Base-by-base conservation (phyloP, 1,139 yeast genomes). In the Suhomyces wounanorum region DNA sequence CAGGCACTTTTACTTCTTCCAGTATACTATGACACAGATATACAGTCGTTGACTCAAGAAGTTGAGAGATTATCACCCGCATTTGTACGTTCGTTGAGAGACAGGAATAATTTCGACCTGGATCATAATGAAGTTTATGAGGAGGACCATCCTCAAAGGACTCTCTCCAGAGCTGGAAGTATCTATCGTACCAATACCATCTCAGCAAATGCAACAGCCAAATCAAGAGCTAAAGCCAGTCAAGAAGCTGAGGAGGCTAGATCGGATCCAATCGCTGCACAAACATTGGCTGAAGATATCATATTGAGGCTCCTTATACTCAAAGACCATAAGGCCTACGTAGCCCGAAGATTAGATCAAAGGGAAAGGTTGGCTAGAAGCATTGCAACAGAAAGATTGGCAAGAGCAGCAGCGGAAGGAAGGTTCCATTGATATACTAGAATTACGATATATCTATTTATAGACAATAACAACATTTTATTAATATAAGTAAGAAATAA, bases 181-280 rank as follows among this genome's bases (percentile, higher is more conserved):
- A 64, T 87, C 47, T 84, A 84, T 28, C 71, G 96, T 48, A 78
- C 78, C 46, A 81, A 83, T 54, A 87, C 96, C 0, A 85, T 87
- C 30, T 69, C 79, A 72, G 94, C 92, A 0, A 87, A 86, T 62
- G 87, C 92, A 3, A 85, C 92, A 26, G 78, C 83, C 3, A 77
- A 73, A 43, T 79, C 84, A 2, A 75, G 92, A 58, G 80, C 77
- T 18, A 70, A 74, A 53, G 85, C 85, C 11, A 75, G 72, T 39
- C 67, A 74, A 48, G 84, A 82, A 38, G 75, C 78, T 1, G 70
- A 75, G 25, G 81, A 77, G 41, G 83, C 85, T 0, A 78, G 77
- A 55, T 66, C 82, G 1, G 84, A 81, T 56, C 83, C 83, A 2
- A 71, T 82, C 8, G 76, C 83, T 11, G 83, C 85, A 8, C 82